Evolutionary conservation across 208 protist species (phyloP).

Genomic region (Trypanosoma grayi): DNA sequence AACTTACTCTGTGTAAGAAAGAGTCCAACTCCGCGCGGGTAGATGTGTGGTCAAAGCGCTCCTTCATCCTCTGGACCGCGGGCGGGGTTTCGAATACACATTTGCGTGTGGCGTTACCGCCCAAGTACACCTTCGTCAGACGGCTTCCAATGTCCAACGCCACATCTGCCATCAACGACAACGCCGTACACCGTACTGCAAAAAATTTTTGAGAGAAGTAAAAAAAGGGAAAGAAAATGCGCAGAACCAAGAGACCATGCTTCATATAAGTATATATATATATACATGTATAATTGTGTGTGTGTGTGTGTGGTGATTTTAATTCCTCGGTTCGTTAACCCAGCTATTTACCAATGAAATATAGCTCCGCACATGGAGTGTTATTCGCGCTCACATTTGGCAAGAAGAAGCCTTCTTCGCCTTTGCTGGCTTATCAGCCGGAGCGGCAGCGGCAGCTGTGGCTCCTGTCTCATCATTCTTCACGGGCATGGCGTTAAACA

Average conservation of each 20-base stretch:
- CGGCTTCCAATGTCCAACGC: slow-evolving; percentile 16
- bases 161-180: neutral
- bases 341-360: neutral
- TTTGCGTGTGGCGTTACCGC: neutral
- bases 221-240: neutral
- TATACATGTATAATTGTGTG: neutral
- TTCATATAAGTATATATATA: neutral
- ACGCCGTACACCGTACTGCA: neutral
- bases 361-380: too few relatives aligned
- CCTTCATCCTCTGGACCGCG: slow-evolving; percentile 2
- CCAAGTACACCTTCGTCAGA: slow-evolving; percentile 22
- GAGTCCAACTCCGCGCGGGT: slow-evolving; percentile 4
- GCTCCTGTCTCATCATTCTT: too few relatives aligned
- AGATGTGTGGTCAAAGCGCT: slow-evolving; percentile 6
- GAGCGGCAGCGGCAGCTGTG: too few relatives aligned
- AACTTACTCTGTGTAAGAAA: slow-evolving; percentile 13
- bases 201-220: neutral
- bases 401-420: too few relatives aligned
- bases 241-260: neutral
- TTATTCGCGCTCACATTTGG: too few relatives aligned
- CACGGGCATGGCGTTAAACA: slow-evolving; percentile 54
- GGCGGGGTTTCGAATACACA: slow-evolving; percentile 17
- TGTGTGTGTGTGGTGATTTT: too few relatives aligned
- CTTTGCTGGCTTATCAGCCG: slow-evolving; percentile 6
- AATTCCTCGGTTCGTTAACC: too few relatives aligned